Percentiles rank a stretch among this genome's conserved stretches.
These are phyloP conservation scores for Camelina sativa DNA, from an alignment of 345 rosid genomes.

Conservation along the genomic window DNA sequence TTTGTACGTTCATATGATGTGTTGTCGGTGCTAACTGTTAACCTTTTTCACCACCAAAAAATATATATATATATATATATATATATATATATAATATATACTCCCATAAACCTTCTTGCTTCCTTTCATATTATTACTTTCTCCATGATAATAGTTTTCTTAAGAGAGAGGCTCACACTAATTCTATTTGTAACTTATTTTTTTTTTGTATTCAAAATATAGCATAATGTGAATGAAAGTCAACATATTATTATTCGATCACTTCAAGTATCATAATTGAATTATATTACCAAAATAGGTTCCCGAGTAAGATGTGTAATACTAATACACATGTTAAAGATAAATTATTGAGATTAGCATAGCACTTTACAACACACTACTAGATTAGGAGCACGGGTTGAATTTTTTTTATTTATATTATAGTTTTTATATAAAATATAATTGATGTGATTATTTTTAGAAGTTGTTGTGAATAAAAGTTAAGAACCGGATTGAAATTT, in stretches of 20 bases:
- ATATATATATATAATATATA: not conserved
- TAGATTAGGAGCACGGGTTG: too few relatives aligned
- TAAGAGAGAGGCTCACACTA: not conserved
- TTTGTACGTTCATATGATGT: constrained; percentile 34
- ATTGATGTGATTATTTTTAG: too few relatives aligned
- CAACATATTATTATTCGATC: not conserved
- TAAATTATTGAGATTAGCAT: constrained; percentile 3
- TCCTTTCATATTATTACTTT: not conserved
- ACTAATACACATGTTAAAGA: not conserved
- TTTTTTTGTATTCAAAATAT: not conserved
- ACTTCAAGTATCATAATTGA: not conserved
- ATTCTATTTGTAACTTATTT: not conserved
- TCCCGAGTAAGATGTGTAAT: not conserved
- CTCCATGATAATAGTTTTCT: not conserved
- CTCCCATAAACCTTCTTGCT: not conserved
- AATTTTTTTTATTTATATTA: too few relatives aligned
- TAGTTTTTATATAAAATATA: too few relatives aligned
- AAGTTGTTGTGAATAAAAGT: too few relatives aligned
- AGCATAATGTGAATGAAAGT: constrained; percentile 4
- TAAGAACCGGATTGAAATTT: too few relatives aligned
- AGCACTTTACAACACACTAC: not conserved
- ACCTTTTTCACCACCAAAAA: constrained; percentile 7
- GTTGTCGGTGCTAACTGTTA: constrained; percentile 29
- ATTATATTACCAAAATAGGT: not conserved
- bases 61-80: not conserved